phyloP scores from a whole-genome alignment of 495 filamentous ascomycete genomes.

The Podospora appendiculata region DNA sequence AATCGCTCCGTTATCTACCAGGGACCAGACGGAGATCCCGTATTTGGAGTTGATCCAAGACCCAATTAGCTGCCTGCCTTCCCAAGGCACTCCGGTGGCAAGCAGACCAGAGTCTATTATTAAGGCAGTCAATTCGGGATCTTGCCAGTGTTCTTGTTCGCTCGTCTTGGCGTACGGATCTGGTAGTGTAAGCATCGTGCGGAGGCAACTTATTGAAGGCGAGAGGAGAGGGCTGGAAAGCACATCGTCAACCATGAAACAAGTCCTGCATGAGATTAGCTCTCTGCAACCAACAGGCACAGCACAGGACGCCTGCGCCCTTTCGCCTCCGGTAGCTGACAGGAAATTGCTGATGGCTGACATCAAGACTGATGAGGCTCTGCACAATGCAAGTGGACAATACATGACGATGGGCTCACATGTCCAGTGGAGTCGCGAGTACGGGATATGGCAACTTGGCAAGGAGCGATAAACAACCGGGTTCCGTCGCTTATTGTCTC shows the following conservation, averaged over 20 bases:
- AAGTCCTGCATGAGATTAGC: neutral
- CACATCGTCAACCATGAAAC: slow-evolving; percentile 13
- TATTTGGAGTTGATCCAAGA: neutral
- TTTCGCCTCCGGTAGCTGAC: neutral
- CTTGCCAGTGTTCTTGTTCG: neutral
- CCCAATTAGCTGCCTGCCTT: neutral
- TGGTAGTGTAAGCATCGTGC: too few species aligned
- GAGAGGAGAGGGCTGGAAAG: neutral
- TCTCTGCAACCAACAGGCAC: slow-evolving; percentile 1
- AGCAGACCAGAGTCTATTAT: neutral
- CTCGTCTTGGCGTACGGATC: neutral
- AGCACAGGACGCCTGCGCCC: neutral
- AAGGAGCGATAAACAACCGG: too few species aligned
- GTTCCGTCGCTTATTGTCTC: too few species aligned
- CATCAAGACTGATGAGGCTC: neutral
- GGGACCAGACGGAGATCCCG: too few species aligned
- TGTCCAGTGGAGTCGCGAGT: too few species aligned
- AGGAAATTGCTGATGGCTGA: neutral
- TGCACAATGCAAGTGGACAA: too few species aligned
- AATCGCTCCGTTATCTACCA: too few species aligned
- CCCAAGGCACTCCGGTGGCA: slow-evolving; percentile 2
- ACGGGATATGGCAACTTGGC: too few species aligned
- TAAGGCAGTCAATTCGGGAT: too few species aligned
- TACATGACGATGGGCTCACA: too few species aligned
- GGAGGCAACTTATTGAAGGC: neutral